A percentile compares a stretch with the other conserved stretches of the same genome.
These are phyloP conservation scores for Calamus simplicifolius DNA, from an alignment of 176 grass and related monocot species.

Conservation along the genomic window DNA sequence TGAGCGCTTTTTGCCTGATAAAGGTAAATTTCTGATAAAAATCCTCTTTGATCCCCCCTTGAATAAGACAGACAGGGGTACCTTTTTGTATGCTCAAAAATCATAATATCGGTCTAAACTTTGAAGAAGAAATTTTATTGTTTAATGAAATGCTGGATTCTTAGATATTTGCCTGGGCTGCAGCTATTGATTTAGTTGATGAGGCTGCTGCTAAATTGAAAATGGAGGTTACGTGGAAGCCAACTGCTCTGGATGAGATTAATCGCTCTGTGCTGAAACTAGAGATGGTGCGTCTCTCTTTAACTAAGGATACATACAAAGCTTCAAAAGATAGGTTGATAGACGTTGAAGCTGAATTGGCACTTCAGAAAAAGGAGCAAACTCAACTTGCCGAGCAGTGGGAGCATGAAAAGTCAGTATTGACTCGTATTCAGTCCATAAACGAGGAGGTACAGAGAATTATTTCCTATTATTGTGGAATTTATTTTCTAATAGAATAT, in stretches of 20 bases:
- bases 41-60: not conserved
- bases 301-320: slow-evolving; percentile 96
- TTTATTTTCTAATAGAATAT: no score
- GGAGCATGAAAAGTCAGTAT: slow-evolving; percentile 82
- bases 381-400: slow-evolving; percentile 71
- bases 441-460: slow-evolving; percentile 69
- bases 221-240: slow-evolving; percentile 99
- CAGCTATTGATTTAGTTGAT: slow-evolving; percentile 99
- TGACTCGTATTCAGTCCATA: slow-evolving; percentile 93
- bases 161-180: slow-evolving; percentile 10
- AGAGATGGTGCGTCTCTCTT: slow-evolving; percentile 94
- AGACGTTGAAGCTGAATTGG: slow-evolving; percentile 69
- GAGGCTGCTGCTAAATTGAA: slow-evolving; percentile 97
- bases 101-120: no score
- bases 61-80: no score
- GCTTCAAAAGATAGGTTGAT: slow-evolving; percentile 83
- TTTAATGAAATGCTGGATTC: slow-evolving; percentile 14
- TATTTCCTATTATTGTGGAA: no score
- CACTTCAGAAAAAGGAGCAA: slow-evolving; percentile 77
- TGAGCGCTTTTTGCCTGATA: slow-evolving; percentile 94
- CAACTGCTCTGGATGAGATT: slow-evolving; percentile 93
- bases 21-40: slow-evolving; percentile 42
- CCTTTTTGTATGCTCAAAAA: no score
- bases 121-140: no score
- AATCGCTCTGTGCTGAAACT: slow-evolving; percentile 86